Evolutionary conservation across 192 early-diverging fungal species (phyloP), one percentile per base, ranked within the genome.

Genomic region (Cetraspora pellucida): DNA sequence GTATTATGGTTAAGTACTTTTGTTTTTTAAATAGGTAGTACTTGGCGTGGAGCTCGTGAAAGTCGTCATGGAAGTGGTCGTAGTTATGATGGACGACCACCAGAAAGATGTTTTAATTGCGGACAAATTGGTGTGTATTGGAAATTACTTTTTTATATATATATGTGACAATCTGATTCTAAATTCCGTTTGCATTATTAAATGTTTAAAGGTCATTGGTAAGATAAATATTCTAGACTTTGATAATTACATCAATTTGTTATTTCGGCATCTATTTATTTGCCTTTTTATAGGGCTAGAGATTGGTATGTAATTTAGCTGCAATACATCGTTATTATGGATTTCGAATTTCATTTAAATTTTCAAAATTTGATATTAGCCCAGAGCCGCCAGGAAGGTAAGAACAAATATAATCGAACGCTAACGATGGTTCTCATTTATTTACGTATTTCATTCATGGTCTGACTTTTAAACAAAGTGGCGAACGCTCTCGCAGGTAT

Each of bases 91-190:
- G 25, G 46, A 10, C 28, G 46, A 21, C 67, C 67, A 3, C 67
- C 45, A 49, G 67, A 69, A 69, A 69, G 67, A 69, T 69, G 67
- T 14, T 69, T 69, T 50, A 69, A 69, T 49, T 69, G 67, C 25
- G 67, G 67, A 25, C 67, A 69, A 45, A 45, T 69, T 25, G 67
- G 67, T 37, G 37, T 37, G 37, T 37, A 37, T 37, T 37, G 37
- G 7, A 37, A 37, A 37, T 6, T 37, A 37, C 31, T 37, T 37
- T 6, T 37, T 1, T 37, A 7, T 37, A 37, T 37, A 2, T 37
- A 6, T 69, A 49, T 25, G n/a, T 19, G 11, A n/a, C 21, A 61
- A 61, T 23, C 21, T 23, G 14, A 10, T 61, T 19, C 1, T 13
- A 17, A 65, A 43, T 65, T 37, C 31, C 10, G 9, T 59, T 59